Evolutionary conservation across 768 basidiomycete genomes (phyloP).

Genomic region (Ramaria sp.): DNA sequence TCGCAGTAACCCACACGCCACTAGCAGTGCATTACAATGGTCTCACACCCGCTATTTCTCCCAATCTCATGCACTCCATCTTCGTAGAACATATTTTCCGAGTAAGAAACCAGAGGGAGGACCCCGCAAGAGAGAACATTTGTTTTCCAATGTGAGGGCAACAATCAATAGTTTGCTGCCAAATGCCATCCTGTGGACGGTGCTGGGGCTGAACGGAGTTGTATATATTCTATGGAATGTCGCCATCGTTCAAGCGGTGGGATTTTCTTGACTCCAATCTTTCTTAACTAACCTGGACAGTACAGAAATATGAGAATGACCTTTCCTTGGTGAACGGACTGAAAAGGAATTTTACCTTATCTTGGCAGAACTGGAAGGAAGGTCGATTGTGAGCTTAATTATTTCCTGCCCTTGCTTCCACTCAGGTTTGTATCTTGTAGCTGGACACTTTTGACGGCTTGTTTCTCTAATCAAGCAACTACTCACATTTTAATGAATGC

Average conservation of each 20-base stretch:
- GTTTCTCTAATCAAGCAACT: conserved; percentile 58
- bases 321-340: conserved; percentile 34
- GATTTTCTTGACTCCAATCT: conserved; percentile 5
- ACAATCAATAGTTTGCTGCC: conserved; percentile 42
- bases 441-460: conserved; percentile 62
- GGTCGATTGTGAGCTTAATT: conserved; percentile 48
- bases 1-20: background rate
- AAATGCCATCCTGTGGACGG: conserved; percentile 45
- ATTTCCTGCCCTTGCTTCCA: conserved; percentile 11
- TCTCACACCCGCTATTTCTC: background rate
- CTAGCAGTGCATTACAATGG: background rate
- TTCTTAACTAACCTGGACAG: conserved; percentile 1
- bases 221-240: conserved; percentile 53
- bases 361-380: conserved; percentile 44
- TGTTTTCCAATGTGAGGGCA: background rate
- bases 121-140: background rate
- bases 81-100: conserved; percentile 9
- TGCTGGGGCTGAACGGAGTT: conserved; percentile 50
- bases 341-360: conserved; percentile 50
- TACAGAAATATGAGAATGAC: conserved; percentile 19
- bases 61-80: background rate
- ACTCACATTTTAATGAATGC: conserved; percentile 64
- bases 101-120: background rate
- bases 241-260: conserved; percentile 15
- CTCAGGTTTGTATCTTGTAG: conserved; percentile 24